Evolutionary conservation across 805 yeast species (phyloP), one percentile per base, ranked within the genome.

Genomic region (Wickerhamiella allomyrinae): DNA sequence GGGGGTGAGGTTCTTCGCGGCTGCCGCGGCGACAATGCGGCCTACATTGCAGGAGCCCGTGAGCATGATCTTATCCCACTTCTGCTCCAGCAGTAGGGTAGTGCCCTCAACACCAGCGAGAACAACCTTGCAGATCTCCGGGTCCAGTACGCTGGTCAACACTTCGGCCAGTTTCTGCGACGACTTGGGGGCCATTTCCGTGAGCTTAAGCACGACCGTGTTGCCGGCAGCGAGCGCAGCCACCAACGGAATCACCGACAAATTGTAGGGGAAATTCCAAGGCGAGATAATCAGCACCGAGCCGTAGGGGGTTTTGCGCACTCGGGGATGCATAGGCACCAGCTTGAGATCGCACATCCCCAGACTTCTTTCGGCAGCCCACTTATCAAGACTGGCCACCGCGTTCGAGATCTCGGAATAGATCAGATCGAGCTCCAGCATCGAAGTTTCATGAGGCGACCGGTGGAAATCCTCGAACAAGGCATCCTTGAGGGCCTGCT

Each of bases 201-300:
- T 69, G 14, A 80, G 83, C 55, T 83, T 83, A 49, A 77, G 62
- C 15, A 79, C 74, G 20, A 80, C 86, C 10, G 76, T 66, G 56
- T 85, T 84, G n/a, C 95, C 95, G 15, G 77, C 79, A 2, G 91
- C 81, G 48, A 86, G 61, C 2, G 94, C 93, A 22, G 83, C 85
- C 33, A 75, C 67, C 17, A 84, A 54, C 0, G 94, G 82, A 17
- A 71, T 62, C 9, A 83, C 43, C 0, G 80, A 53, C 42, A 85
- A 60, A n/a, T 69, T 43, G 34, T 82, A 56, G 0, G 95, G 93
- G 56, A 74, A 82, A 57, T 82, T 82, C 68, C 76, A 82, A 0
- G 93, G 85, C 3, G 78, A 62, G 39, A 85, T 74, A 36, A 86
- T 66, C 45, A 84, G 65, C 2, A 79, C 78, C 2, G 73, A 70